Evolutionary conservation across 345 rosid genomes (phyloP), one percentile per base, ranked within the genome.

Genomic region (Populus simonii): DNA sequence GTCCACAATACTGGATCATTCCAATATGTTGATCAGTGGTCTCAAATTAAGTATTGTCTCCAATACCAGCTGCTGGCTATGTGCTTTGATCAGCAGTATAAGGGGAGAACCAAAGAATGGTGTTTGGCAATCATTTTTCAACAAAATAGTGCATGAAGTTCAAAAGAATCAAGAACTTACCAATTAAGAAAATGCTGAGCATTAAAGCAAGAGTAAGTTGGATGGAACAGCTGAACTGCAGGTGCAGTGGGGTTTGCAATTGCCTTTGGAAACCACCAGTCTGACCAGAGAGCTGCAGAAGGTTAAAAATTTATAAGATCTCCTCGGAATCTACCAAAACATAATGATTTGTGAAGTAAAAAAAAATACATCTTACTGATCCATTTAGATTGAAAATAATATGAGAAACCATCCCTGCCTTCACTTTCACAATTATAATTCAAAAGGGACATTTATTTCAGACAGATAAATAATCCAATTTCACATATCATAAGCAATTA

Each of bases 181-280:
- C 90, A 51, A 94, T 83, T 70, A 94, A 81, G 84, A 92, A 88
- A 79, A 94, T 81, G 35, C 90, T 86, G 67, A 92, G 86, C 86
- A 85, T 78, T 43, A 94, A 84, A 71, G 87, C 89, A 70, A 94
- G 92, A 79, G 84, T 85, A 78, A 89, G 82, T 81, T 86, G 91
- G 45, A 94, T 68, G 57, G 95, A 89, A 80, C 92, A 83, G 74
- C 86, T 81, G 79, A 82, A 76, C 70, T 81, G 90, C 79, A 83
- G 70, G 71, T 78, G 89, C 27, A 81, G 68, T 15, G 93, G 88
- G 80, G 82, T 38, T 23, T 81, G 89, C 63, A 85, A 68, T 68
- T 84, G 89, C 80, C 93, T 85, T 63, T 84, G 89, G 70, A 85
- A 76, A 23, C 83, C 83, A 80, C 86, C 81, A 72, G 79, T 78